A percentile compares a stretch with the other conserved stretches of the same genome.
Conservation (phyloP, 129 eudicot species). For the Dittrichia graveolens region DNA sequence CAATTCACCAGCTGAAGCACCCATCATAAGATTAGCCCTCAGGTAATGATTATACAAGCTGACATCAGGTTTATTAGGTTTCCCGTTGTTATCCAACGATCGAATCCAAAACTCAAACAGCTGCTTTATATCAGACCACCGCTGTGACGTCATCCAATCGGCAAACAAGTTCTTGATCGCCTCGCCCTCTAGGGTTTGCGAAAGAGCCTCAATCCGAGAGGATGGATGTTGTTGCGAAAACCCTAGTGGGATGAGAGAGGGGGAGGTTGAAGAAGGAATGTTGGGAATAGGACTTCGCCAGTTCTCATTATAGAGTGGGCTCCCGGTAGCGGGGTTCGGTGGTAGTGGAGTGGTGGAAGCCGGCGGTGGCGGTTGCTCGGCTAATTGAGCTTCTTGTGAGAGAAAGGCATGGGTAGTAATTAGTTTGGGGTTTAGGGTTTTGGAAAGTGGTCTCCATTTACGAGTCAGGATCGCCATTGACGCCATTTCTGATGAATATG, state of each 20-base stretch:
- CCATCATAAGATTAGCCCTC: constrained; percentile 74
- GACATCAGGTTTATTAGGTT: constrained; percentile 73
- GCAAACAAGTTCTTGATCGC: constrained; percentile 56
- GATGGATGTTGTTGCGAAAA: constrained; percentile 26
- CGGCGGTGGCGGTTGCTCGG: constrained; percentile 45
- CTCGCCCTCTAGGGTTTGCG: constrained; percentile 46
- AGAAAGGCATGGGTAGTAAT: constrained; percentile 66
- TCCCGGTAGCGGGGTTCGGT: constrained; percentile 74
- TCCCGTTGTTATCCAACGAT: constrained; percentile 60
- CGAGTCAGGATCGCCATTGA: constrained; percentile 60
- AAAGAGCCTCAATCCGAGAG: constrained; percentile 34
- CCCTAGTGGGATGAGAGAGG: constrained; percentile 40
- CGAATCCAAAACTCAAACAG: constrained; percentile 73
- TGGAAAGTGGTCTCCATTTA: constrained; percentile 42
- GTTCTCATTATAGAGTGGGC: constrained; percentile 72
- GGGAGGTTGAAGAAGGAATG: constrained; percentile 22
- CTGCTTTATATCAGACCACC: constrained; percentile 58
- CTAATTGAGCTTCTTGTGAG: constrained; percentile 65
- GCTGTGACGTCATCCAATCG: constrained; percentile 58
- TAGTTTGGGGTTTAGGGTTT: constrained; percentile 47
- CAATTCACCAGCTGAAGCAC: constrained; percentile 55
- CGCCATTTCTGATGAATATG: constrained; percentile 34
- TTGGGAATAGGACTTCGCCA: constrained; percentile 59
- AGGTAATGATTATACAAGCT: constrained; percentile 66
- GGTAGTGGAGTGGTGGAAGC: constrained; percentile 52